Evolutionary conservation across 2,329 filamentous ascomycete species (phyloP).

Genomic region (Tricladium varicosporioides): DNA sequence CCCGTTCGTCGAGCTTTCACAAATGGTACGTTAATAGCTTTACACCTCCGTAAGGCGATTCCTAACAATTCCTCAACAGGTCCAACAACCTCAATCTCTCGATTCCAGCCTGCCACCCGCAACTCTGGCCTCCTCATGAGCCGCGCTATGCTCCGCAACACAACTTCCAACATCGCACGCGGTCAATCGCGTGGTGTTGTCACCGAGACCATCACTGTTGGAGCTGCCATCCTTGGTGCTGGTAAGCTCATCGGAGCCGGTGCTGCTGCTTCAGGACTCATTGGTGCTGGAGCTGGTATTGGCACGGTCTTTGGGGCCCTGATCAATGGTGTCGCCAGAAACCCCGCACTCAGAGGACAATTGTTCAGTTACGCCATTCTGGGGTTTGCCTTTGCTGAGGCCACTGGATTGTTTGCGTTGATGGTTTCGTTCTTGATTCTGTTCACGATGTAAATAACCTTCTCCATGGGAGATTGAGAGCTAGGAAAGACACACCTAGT

Average conservation of each 20-base stretch:
- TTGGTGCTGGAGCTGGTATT: conserved; percentile 41
- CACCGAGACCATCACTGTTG: conserved; percentile 27
- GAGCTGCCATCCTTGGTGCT: conserved; percentile 26
- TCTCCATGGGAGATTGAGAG: neutral
- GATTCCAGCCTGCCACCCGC: conserved; percentile 23
- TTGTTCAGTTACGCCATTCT: conserved; percentile 63
- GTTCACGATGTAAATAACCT: conserved; percentile 25
- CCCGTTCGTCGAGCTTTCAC: conserved; percentile 28
- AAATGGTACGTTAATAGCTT: conserved; percentile 25
- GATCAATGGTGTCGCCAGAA: conserved; percentile 53
- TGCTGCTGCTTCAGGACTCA: conserved; percentile 29
- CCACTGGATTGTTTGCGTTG: conserved; percentile 57
- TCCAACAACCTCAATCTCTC: conserved; percentile 25
- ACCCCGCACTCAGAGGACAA: conserved; percentile 54
- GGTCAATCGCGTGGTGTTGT: conserved; percentile 26
- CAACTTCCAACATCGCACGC: conserved; percentile 22
- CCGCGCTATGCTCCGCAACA: conserved; percentile 26
- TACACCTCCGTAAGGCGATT: conserved; percentile 9
- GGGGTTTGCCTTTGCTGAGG: conserved; percentile 63
- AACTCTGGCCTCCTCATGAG: conserved; percentile 25
- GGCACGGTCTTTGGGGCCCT: conserved; percentile 53
- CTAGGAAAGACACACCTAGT: neutral
- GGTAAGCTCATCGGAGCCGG: conserved; percentile 30
- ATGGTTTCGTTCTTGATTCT: conserved; percentile 40
- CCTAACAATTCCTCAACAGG: conserved; percentile 21